A percentile compares a stretch with the other conserved stretches of the same genome.
Evolutionary conservation across 306 rosid species (phyloP).

Genomic region (Cucumis hystrix): DNA sequence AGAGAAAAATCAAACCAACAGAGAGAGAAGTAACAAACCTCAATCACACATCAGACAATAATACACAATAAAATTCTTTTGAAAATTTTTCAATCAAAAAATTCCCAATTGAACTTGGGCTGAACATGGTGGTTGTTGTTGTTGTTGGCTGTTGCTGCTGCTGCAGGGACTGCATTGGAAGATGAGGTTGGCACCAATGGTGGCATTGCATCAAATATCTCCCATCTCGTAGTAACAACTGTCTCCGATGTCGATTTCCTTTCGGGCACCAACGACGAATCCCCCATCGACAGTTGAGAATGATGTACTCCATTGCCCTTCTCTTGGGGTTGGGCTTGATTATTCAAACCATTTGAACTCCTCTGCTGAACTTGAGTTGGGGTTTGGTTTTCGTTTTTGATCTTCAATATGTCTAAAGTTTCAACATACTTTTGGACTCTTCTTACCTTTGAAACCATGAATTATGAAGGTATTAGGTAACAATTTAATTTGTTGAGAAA

Average conservation of each 20-base stretch:
- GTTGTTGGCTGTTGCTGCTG: background rate
- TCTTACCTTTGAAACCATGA: conserved; percentile 30
- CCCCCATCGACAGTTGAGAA: background rate
- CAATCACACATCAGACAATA: conserved; percentile 1
- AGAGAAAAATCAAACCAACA: background rate
- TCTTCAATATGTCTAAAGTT: conserved; percentile 40
- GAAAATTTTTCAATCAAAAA: background rate
- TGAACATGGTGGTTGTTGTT: background rate
- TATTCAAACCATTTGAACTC: background rate
- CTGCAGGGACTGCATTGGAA: background rate
- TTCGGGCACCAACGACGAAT: background rate
- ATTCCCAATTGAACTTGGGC: conserved; percentile 11
- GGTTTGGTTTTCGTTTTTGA: conserved; percentile 8
- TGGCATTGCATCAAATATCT: conserved; percentile 47
- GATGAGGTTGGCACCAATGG: background rate
- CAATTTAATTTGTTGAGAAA: background rate
- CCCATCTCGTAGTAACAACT: conserved; percentile 67
- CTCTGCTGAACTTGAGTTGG: background rate
- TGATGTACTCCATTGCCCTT: background rate
- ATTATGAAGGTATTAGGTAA: background rate
- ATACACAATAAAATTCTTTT: background rate
- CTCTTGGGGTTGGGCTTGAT: background rate
- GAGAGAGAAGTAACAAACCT: background rate
- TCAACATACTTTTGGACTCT: conserved; percentile 66
- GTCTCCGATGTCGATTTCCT: conserved; percentile 27